Conservation (phyloP, 768 basidiomycete genomes). For the Auricularia cornea region DNA sequence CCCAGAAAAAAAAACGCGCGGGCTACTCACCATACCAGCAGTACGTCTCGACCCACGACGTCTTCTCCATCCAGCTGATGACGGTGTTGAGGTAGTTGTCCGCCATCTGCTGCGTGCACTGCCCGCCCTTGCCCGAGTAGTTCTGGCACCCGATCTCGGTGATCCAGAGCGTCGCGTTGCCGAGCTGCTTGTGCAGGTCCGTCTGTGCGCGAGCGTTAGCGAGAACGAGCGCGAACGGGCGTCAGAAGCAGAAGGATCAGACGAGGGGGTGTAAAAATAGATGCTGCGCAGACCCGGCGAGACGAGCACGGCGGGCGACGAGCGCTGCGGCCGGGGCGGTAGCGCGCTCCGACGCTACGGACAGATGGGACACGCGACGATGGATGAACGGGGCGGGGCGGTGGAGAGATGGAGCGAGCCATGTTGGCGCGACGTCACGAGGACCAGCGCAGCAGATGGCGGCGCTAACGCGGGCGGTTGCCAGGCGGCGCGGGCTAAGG, state of each 20-base stretch:
- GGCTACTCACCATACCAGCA: not conserved
- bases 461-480: too few relatives aligned
- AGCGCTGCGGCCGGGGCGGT: too few relatives aligned
- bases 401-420: too few relatives aligned
- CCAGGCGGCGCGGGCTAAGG: not conserved
- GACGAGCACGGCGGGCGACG: too few relatives aligned
- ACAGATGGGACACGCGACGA: too few relatives aligned
- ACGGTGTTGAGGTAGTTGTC: not conserved
- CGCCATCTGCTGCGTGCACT: not conserved
- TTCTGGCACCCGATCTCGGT: slow-evolving; percentile 1
- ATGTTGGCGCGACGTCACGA: too few relatives aligned
- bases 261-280: too few relatives aligned
- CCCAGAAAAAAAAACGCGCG: not conserved
- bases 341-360: too few relatives aligned
- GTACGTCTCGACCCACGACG: not conserved
- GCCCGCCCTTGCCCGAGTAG: not conserved
- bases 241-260: too few relatives aligned
- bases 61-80: not conserved
- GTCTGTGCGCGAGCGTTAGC: not conserved
- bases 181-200: not conserved
- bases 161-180: not conserved
- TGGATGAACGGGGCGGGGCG: too few relatives aligned
- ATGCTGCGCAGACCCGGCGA: too few relatives aligned
- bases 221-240: not conserved
- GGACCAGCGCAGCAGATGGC: too few relatives aligned